A percentile compares a stretch with the other conserved stretches of the same genome.
phyloP scores from a whole-genome alignment of 441 rosid species.

The Bruguiera hainesii region DNA sequence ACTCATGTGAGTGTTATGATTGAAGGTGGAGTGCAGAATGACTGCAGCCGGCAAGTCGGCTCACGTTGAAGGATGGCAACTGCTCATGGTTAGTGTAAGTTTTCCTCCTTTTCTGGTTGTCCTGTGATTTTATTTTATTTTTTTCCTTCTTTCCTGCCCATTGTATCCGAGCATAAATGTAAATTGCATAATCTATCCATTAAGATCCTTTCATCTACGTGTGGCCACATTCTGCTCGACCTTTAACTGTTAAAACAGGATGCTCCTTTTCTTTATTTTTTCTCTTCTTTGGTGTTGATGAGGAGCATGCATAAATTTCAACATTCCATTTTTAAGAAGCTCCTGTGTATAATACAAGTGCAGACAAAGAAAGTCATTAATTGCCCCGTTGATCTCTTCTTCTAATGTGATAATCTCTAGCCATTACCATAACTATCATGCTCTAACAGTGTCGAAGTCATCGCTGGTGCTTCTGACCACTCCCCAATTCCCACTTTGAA shows the following conservation, averaged over 20 bases:
- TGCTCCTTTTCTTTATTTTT: no score
- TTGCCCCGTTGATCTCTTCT: neutral
- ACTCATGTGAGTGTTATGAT: slow-evolving; percentile 1
- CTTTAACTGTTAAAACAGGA: neutral
- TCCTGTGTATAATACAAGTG: no score
- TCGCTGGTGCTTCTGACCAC: slow-evolving; percentile 54
- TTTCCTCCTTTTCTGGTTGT: slow-evolving; percentile 9
- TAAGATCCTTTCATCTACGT: slow-evolving; percentile 18
- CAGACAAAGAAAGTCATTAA: no score
- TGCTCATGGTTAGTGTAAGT: slow-evolving; percentile 31
- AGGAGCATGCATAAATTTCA: no score
- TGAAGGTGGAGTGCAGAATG: slow-evolving; percentile 7
- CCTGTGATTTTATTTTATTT: slow-evolving; percentile 13
- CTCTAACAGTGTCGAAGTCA: slow-evolving; percentile 31
- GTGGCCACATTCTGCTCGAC: neutral
- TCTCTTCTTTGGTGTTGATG: no score
- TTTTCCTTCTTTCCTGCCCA: neutral
- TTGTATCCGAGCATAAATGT: slow-evolving; percentile 25
- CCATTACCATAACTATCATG: neutral
- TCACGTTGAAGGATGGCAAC: slow-evolving; percentile 23
- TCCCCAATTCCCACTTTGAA: slow-evolving; percentile 45
- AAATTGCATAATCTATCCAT: slow-evolving; percentile 33
- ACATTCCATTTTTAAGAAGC: no score
- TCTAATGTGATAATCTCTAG: no score
- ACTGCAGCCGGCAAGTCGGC: slow-evolving; percentile 4